Evolutionary conservation across 169 alveolate species (phyloP), one percentile per base, ranked within the genome.

Genomic region (Ophryocystis elektroscirrha): DNA sequence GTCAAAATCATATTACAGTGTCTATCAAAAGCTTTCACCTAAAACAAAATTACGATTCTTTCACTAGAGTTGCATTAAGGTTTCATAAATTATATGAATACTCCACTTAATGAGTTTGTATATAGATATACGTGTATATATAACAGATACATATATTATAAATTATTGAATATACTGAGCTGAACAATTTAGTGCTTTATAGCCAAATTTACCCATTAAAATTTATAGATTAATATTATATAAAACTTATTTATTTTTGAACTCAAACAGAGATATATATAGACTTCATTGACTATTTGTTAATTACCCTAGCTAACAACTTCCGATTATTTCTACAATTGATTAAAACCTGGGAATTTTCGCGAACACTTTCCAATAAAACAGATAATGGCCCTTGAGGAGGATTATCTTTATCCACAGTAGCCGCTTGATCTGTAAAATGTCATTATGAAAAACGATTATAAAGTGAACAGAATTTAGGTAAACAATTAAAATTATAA

Each of bases 291-390:
- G 24, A 16, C 32, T 24, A 23, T 26, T 5, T 5, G 9, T 20
- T 46, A 19, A 84, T 73, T 49, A 91, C 96, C 60, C 96, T 67
- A 27, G 89, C 98, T 57, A 91, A 74, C 28, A 91, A 60, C 63
- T 91, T 91, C 50, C 98, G 69, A 73, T 91, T 91, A 76, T 90
- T 89, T 43, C 98, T 67, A 74, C 96, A 85, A 73, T 83, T 84
- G 38, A 91, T 79, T 44, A 89, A 66, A 44, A 91, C 94, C 53
- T 89, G 90, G 15, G 91, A 71, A 56, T 91, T 91, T 41, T 91
- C 87, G 54, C 79, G 79, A 37, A 91, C 97, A 36, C 94, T 81
- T 51, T 79, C 92, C 24, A 84, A 80, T 49, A 91, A 58, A 29
- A 91, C 64, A 6, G 95, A 76, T 59, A 91, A 61, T 12, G 98